Percentiles rank a stretch among this genome's conserved stretches.
Conservation (phyloP, 1,284 basidiomycete species). For the Volvariella surrecta region DNA sequence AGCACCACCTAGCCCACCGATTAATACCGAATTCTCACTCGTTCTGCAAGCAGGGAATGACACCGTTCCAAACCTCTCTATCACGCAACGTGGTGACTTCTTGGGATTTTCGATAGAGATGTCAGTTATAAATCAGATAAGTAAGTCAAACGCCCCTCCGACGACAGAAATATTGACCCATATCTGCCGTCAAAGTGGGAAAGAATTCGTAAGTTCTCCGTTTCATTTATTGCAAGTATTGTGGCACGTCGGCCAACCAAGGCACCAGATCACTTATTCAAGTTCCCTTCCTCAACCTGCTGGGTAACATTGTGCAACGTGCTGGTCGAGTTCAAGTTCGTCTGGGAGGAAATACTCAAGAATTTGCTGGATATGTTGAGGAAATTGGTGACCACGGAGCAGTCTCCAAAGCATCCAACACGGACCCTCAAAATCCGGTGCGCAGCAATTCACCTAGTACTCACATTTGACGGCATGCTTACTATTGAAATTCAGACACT, state of each 20-base stretch:
- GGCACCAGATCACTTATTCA: slow-evolving; percentile 42
- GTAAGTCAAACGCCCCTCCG: slow-evolving; percentile 28
- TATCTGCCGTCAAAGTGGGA: slow-evolving; percentile 33
- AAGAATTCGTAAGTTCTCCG: slow-evolving; percentile 35
- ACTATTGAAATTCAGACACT: slow-evolving; percentile 19
- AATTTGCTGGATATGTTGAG: slow-evolving; percentile 42
- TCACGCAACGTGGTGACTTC: slow-evolving; percentile 51
- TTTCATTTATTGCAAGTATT: no score
- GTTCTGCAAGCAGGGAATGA: slow-evolving; percentile 31
- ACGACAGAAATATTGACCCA: slow-evolving; percentile 5
- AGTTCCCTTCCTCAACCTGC: slow-evolving; percentile 67
- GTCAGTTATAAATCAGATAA: slow-evolving; percentile 55
- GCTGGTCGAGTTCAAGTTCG: slow-evolving; percentile 53
- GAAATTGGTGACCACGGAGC: slow-evolving; percentile 30
- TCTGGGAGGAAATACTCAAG: slow-evolving; percentile 74
- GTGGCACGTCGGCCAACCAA: no score
- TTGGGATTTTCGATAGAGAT: slow-evolving; percentile 69
- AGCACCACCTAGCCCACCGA: slow-evolving; percentile 28
- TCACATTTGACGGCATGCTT: no score
- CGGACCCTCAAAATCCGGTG: not conserved
- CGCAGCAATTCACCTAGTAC: no score
- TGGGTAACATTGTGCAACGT: slow-evolving; percentile 56
- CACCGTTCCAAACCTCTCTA: slow-evolving; percentile 33
- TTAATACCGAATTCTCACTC: slow-evolving; percentile 27
- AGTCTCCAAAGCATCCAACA: slow-evolving; percentile 35